These are phyloP conservation scores for Polytrichum formosum DNA, from an alignment of 225 moss, liverwort and hornwort species.

Conservation along the genomic window DNA sequence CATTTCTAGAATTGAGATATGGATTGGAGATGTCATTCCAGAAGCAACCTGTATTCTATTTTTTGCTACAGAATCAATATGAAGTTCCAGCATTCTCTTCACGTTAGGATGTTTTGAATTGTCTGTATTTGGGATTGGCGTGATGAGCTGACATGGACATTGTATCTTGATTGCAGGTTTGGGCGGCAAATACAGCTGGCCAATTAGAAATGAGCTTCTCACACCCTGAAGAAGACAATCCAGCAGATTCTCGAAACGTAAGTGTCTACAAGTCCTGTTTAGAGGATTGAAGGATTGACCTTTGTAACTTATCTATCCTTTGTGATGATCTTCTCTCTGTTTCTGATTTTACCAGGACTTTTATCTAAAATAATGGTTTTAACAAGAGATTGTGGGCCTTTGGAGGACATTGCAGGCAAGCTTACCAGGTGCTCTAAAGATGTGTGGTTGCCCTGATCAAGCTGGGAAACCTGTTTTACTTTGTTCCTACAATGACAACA, in stretches of 20 bases:
- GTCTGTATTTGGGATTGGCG: too few relatives aligned
- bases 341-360: not conserved
- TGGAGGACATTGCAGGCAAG: constrained; percentile 39
- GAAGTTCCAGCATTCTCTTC: too few relatives aligned
- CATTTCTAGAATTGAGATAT: too few relatives aligned
- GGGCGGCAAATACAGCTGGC: constrained; percentile 73
- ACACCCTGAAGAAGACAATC: constrained; percentile 76
- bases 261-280: constrained; percentile 7
- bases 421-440: constrained; percentile 68
- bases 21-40: too few relatives aligned
- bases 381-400: not conserved
- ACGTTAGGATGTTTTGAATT: too few relatives aligned
- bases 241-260: constrained; percentile 34
- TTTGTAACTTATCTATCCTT: constrained; percentile 4
- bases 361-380: not conserved
- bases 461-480: constrained; percentile 75
- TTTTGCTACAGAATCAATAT: too few relatives aligned
- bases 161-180: constrained; percentile 47
- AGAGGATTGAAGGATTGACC: constrained; percentile 3
- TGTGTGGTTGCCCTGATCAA: constrained; percentile 80
- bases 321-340: not conserved
- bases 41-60: too few relatives aligned
- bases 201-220: constrained; percentile 76
- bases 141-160: too few relatives aligned
- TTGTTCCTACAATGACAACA: constrained; percentile 92